Percentiles rank a stretch among this genome's conserved stretches.
Conservation (phyloP, 2,329 filamentous ascomycete genomes). For the Botrytis aclada region DNA sequence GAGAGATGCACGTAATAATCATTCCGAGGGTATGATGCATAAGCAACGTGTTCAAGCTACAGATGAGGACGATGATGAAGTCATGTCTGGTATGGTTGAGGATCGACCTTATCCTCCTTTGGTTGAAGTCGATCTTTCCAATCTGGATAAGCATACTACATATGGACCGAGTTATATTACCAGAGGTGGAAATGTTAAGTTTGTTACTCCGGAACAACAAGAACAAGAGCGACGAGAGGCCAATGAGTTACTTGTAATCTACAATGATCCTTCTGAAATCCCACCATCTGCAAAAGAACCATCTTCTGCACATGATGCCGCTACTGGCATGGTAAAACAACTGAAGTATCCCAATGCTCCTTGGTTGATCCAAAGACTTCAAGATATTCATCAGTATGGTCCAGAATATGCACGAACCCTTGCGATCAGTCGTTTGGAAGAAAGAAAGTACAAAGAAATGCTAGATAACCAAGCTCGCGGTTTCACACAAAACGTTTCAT, state of each 20-base stretch:
- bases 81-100: conserved; percentile 38
- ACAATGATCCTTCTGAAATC: conserved; percentile 38
- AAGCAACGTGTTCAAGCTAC: conserved; percentile 51
- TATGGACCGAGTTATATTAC: conserved; percentile 51
- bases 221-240: conserved; percentile 56
- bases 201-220: conserved; percentile 55
- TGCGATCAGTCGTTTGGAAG: conserved; percentile 20
- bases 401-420: conserved; percentile 30
- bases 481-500: conserved; percentile 12
- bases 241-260: conserved; percentile 54
- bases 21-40: conserved; percentile 68
- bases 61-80: conserved; percentile 52
- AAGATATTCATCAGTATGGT: conserved; percentile 35
- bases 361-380: conserved; percentile 34
- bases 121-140: conserved; percentile 45
- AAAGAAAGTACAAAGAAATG: conserved; percentile 26
- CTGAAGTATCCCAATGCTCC: conserved; percentile 31
- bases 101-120: conserved; percentile 54
- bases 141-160: conserved; percentile 35
- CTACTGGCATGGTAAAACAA: conserved; percentile 20
- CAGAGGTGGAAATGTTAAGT: conserved; percentile 50
- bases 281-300: conserved; percentile 38
- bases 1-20: conserved; percentile 69
- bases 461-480: conserved; percentile 17
- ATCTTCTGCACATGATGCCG: conserved; percentile 20